These are phyloP conservation scores for Podila verticillata DNA, from an alignment of 192 early-diverging fungal species.

Conservation along the genomic window DNA sequence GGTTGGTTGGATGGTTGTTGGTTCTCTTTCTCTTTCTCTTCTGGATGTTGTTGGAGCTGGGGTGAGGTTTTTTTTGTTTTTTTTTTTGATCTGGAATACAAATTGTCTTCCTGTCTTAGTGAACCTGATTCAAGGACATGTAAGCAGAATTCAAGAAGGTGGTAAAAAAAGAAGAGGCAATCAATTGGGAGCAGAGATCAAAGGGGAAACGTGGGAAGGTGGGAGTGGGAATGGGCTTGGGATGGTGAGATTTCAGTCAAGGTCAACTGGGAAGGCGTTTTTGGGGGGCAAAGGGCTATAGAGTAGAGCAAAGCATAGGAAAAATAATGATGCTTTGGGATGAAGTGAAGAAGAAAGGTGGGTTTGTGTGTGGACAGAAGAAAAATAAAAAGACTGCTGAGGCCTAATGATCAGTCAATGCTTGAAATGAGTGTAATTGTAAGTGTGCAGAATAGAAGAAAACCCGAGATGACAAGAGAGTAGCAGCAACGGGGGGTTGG, in stretches of 20 bases:
- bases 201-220: not conserved
- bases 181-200: slow-evolving; percentile 8
- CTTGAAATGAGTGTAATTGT: not conserved
- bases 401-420: not conserved
- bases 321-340: not conserved
- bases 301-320: slow-evolving; percentile 8
- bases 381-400: not conserved
- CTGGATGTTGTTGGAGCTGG: not conserved
- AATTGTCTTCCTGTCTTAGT: not conserved
- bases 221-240: not conserved
- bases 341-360: not conserved
- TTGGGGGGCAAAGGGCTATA: slow-evolving; percentile 1
- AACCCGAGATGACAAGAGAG: slow-evolving; percentile 36
- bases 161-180: not conserved
- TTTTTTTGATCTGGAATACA: slow-evolving; percentile 14
- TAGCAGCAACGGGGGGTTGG: slow-evolving; percentile 44
- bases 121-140: slow-evolving; percentile 12
- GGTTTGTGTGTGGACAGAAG: not conserved
- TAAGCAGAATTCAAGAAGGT: not conserved
- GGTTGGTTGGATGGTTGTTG: not conserved
- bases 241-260: not conserved
- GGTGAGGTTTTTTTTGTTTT: too few relatives aligned
- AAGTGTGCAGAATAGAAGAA: slow-evolving; percentile 3
- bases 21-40: slow-evolving; percentile 27
- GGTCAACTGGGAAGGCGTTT: not conserved